Conservation (phyloP, 2,329 filamentous ascomycete species). For the Trichoderma sp. region DNA sequence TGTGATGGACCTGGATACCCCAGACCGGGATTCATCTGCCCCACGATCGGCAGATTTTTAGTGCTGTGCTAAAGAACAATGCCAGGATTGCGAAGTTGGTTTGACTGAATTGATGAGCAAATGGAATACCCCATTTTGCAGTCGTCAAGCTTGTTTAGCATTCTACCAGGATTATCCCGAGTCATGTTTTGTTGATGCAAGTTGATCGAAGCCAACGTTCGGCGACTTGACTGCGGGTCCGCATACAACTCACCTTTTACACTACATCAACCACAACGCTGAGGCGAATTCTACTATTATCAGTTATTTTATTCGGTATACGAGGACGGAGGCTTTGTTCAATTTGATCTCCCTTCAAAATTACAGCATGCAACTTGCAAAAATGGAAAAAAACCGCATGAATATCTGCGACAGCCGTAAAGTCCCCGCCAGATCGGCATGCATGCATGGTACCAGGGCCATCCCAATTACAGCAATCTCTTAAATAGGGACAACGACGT, state of each 20-base stretch:
- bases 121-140: background rate
- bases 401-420: background rate
- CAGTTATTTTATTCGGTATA: background rate
- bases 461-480: background rate
- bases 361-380: background rate
- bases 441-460: background rate
- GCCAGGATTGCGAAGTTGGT: background rate
- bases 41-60: conserved; percentile 8
- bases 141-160: background rate
- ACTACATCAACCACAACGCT: background rate
- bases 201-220: background rate
- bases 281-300: background rate
- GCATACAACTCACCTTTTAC: background rate
- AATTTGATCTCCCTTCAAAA: background rate
- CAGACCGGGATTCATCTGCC: background rate
- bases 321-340: fast-evolving
- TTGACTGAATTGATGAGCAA: background rate
- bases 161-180: background rate
- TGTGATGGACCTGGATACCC: conserved; percentile 13
- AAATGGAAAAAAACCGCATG: background rate
- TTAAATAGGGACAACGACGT: background rate
- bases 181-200: background rate
- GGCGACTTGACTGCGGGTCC: background rate
- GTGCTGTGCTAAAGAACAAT: background rate
- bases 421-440: background rate